These are phyloP conservation scores for Aspergillus indologenus DNA, from an alignment of 495 filamentous ascomycete genomes.

Conservation along the genomic window DNA sequence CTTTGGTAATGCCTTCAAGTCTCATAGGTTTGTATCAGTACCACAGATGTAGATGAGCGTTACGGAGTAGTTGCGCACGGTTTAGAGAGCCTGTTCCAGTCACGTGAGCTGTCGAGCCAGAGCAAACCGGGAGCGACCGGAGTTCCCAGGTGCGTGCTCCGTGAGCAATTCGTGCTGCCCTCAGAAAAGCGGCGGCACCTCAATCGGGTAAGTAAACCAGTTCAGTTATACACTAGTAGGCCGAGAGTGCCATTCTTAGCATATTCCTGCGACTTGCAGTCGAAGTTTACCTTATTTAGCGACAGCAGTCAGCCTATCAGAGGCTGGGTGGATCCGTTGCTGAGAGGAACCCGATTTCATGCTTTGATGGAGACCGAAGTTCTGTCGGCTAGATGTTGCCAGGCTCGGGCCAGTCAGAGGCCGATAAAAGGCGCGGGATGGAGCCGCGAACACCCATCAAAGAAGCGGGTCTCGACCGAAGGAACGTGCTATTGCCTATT, in stretches of 20 bases:
- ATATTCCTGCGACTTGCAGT: background rate
- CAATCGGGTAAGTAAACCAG: too few species aligned
- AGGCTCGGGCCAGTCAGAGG: slow-evolving; percentile 1
- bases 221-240: background rate
- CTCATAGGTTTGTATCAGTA: too few species aligned
- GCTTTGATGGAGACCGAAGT: background rate
- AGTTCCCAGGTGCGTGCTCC: too few species aligned
- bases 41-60: too few species aligned
- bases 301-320: background rate
- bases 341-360: slow-evolving; percentile 1
- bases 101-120: too few species aligned
- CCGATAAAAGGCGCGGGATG: slow-evolving; percentile 7
- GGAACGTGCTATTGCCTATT: slow-evolving; percentile 10
- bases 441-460: slow-evolving; percentile 10
- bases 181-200: too few species aligned
- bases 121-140: too few species aligned
- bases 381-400: background rate
- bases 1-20: too few species aligned
- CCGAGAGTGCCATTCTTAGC: slow-evolving; percentile 6
- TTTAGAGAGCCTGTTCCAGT: too few species aligned
- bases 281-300: background rate
- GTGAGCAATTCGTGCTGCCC: too few species aligned
- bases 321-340: background rate
- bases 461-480: background rate
- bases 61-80: too few species aligned